Evolutionary conservation across 139 green algal genomes (phyloP).

Genomic region (Chlamydomonas incerta): DNA sequence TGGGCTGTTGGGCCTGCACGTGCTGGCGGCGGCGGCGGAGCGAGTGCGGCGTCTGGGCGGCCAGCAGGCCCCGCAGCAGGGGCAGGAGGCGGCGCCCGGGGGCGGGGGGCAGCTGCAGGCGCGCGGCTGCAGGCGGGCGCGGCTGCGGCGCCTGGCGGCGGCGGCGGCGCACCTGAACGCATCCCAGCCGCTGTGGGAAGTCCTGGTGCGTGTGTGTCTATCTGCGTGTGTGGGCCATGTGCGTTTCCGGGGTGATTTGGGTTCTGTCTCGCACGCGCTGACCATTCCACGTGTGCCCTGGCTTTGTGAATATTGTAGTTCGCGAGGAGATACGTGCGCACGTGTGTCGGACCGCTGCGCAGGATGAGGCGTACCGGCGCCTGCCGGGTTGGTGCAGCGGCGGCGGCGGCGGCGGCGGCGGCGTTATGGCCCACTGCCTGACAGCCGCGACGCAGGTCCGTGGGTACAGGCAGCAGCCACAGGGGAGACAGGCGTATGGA

Average conservation of each 20-base stretch:
- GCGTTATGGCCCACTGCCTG: no score
- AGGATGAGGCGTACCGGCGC: neutral
- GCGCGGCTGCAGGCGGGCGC: neutral
- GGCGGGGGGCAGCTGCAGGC: neutral
- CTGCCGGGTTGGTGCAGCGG: conserved; percentile 15
- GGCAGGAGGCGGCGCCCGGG: neutral
- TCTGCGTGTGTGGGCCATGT: no score
- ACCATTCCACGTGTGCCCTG: no score
- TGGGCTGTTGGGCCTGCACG: conserved; percentile 10
- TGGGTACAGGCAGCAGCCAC: no score
- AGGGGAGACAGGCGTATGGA: no score
- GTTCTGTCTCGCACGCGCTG: no score
- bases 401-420: neutral
- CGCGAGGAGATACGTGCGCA: no score
- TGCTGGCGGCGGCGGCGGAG: conserved; percentile 18
- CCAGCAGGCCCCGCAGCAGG: neutral
- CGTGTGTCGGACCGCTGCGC: no score
- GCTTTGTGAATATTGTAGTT: no score
- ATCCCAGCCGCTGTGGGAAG: neutral
- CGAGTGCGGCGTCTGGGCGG: neutral
- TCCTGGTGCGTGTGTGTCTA: neutral
- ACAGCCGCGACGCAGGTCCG: no score
- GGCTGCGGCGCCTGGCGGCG: neutral
- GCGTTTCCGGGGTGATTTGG: no score
- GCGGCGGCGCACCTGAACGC: neutral